These are phyloP conservation scores for Polyplosphaeria fusca DNA, from an alignment of 495 filamentous ascomycete species.

Conservation along the genomic window DNA sequence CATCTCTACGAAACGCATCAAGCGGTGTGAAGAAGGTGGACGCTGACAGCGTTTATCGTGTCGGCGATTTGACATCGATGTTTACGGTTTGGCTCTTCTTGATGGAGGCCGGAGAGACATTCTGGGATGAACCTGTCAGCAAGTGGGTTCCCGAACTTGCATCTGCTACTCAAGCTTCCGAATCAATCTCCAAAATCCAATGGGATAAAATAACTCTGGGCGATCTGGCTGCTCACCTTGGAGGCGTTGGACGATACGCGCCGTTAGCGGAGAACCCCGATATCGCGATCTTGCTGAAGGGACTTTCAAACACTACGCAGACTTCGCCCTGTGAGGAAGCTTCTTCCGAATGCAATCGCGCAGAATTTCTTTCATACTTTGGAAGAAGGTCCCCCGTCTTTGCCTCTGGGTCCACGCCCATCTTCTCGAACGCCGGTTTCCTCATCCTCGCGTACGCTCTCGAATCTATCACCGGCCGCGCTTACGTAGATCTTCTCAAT, in stretches of 20 bases:
- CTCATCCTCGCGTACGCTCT: constrained; percentile 7
- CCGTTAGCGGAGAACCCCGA: not conserved
- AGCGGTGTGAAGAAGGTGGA: not conserved
- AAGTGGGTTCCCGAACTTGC: constrained; percentile 11
- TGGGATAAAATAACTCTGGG: constrained; percentile 12
- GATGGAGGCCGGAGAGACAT: constrained; percentile 1
- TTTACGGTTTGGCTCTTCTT: constrained; percentile 4
- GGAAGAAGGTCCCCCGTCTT: constrained; percentile 1
- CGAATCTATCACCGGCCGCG: not conserved
- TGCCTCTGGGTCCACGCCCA: not conserved
- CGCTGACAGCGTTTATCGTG: constrained; percentile 8
- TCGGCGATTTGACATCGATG: constrained; percentile 4
- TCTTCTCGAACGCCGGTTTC: constrained; percentile 13
- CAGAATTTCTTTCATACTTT: constrained; percentile 6
- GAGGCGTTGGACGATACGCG: constrained; percentile 2
- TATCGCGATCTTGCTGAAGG: not conserved
- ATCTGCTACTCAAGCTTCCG: not conserved
- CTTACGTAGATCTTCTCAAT: not conserved
- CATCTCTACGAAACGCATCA: not conserved
- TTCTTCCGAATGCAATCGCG: not conserved
- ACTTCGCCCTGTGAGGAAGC: not conserved
- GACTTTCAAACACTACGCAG: not conserved
- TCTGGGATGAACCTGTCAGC: constrained; percentile 9
- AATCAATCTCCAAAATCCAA: not conserved
- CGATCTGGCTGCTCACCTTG: constrained; percentile 6